Evolutionary conservation across 1,284 basidiomycete species (phyloP).

Genomic region (Volvariella surrecta): DNA sequence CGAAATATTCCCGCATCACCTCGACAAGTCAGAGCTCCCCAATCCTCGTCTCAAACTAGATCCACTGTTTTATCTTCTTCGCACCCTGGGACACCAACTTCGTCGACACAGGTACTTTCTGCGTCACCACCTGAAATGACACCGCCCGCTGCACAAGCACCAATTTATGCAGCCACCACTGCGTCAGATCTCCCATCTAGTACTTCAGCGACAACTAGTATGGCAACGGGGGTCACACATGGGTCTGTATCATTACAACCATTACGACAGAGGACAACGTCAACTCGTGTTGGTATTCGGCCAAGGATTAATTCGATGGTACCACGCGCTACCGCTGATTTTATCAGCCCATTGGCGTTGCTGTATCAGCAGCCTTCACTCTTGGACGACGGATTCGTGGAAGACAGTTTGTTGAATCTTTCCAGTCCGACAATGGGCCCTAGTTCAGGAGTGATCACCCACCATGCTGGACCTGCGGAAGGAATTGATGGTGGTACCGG

Average conservation of each 20-base stretch:
- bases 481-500: too few species aligned
- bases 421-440: too few species aligned
- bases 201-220: too few species aligned
- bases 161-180: slow-evolving; percentile 13
- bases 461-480: too few species aligned
- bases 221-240: too few species aligned
- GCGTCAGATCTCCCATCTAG: too few species aligned
- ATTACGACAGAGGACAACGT: slow-evolving; percentile 1
- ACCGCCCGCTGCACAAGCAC: slow-evolving; percentile 10
- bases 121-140: slow-evolving; percentile 9
- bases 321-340: slow-evolving; percentile 33
- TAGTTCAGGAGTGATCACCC: too few species aligned
- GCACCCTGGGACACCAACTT: slow-evolving; percentile 12
- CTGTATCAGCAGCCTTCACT: slow-evolving; percentile 55
- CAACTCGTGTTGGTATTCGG: slow-evolving; percentile 19
- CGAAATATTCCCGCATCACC: too few species aligned
- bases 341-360: slow-evolving; percentile 63
- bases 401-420: neutral
- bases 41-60: too few species aligned
- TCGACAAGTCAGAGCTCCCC: too few species aligned
- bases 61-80: too few species aligned
- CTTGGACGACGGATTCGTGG: slow-evolving; percentile 35
- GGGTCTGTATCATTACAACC: too few species aligned
- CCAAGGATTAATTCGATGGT: slow-evolving; percentile 39
- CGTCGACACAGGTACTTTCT: slow-evolving; percentile 9